These are phyloP conservation scores for Kalaharituber pfeilii DNA, from an alignment of 2,329 filamentous ascomycete species.

Conservation along the genomic window DNA sequence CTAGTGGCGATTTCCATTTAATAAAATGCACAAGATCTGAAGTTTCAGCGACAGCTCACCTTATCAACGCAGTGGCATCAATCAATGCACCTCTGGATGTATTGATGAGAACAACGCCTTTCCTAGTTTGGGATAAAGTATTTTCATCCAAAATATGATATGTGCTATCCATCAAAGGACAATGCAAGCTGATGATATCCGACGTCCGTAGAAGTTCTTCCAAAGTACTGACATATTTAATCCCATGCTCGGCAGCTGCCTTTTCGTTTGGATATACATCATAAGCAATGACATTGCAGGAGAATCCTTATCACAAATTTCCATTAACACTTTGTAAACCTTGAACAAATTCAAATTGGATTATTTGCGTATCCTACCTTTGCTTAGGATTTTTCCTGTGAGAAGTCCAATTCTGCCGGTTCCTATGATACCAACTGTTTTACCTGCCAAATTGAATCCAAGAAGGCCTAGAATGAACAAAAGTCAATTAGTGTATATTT, in stretches of 20 bases:
- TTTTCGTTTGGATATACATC: conserved; percentile 39
- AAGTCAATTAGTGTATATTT: background rate
- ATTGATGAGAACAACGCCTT: conserved; percentile 45
- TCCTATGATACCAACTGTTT: conserved; percentile 49
- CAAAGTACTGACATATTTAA: conserved; percentile 34
- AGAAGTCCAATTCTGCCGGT: conserved; percentile 45
- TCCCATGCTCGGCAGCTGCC: conserved; percentile 34
- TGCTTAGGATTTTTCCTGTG: conserved; percentile 16
- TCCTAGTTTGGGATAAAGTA: conserved; percentile 40
- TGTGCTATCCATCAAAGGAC: conserved; percentile 44
- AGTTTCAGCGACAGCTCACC: conserved; percentile 3
- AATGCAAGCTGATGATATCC: conserved; percentile 49
- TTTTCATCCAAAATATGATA: conserved; percentile 42
- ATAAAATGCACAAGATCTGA: no score
- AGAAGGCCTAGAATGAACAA: conserved; percentile 30
- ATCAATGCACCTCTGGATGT: conserved; percentile 50
- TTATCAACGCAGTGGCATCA: conserved; percentile 41
- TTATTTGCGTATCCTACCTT: no score
- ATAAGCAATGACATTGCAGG: conserved; percentile 43
- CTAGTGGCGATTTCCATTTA: no score
- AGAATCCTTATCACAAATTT: conserved; percentile 44
- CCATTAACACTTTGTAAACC: background rate
- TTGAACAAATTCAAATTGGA: background rate
- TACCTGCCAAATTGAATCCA: conserved; percentile 43
- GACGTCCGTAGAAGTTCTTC: conserved; percentile 37